phyloP scores from a whole-genome alignment of 139 green algal genomes.

The Chlorella ohadii region DNA sequence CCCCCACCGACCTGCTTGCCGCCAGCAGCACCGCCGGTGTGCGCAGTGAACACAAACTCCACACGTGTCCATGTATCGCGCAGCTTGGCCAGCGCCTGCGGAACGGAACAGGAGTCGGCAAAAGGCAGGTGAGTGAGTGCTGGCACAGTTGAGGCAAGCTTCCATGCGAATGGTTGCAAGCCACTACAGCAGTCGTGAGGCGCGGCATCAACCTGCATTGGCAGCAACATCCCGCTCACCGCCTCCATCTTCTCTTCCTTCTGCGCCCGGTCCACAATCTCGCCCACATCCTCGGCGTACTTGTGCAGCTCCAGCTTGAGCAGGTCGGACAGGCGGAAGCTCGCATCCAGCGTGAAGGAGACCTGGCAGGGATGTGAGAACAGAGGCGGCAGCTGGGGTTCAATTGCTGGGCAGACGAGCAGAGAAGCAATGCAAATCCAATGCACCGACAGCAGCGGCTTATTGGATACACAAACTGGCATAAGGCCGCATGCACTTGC shows the following conservation, averaged over 20 bases:
- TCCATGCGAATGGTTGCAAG: too few species aligned
- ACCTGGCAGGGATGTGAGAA: slow-evolving; percentile 26
- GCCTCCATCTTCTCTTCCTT: slow-evolving; percentile 28
- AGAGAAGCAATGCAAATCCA: not conserved
- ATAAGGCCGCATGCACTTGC: too few species aligned
- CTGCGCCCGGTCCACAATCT: slow-evolving; percentile 86
- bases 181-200: too few species aligned
- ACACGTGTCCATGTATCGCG: slow-evolving; percentile 80
- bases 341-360: slow-evolving; percentile 72
- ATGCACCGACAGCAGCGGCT: not conserved
- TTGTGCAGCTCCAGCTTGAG: slow-evolving; percentile 90
- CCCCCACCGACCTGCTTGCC: not conserved
- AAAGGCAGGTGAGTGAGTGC: too few species aligned
- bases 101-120: too few species aligned
- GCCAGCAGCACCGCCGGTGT: slow-evolving; percentile 63
- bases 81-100: slow-evolving; percentile 48
- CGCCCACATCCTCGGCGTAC: slow-evolving; percentile 91
- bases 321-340: slow-evolving; percentile 87
- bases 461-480: too few species aligned
- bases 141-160: too few species aligned
- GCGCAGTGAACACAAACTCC: slow-evolving; percentile 79
- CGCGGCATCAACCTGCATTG: too few species aligned
- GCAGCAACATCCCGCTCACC: not conserved
- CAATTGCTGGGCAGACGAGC: not conserved
- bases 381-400: not conserved